Evolutionary conservation across 148 eudicot genomes (phyloP).

Genomic region (Arbutus unedo): DNA sequence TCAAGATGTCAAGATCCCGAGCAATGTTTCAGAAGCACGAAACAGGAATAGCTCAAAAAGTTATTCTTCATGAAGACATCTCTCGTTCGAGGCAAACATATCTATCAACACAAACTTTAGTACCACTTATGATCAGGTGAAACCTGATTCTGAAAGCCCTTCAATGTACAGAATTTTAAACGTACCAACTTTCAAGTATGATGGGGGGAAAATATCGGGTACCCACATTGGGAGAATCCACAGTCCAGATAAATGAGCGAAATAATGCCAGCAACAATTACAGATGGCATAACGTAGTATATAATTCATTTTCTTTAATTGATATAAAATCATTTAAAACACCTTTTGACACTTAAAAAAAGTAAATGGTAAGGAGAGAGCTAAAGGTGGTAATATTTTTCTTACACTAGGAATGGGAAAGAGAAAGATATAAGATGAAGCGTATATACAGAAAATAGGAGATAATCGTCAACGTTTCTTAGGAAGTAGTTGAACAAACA

Average conservation of each 20-base stretch:
- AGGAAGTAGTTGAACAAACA: too few species aligned
- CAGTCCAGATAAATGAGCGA: background rate
- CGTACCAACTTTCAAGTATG: background rate
- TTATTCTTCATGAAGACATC: background rate
- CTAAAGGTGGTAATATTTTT: too few species aligned
- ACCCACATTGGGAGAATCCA: background rate
- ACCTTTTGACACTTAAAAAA: too few species aligned
- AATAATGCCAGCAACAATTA: background rate
- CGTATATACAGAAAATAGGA: too few species aligned
- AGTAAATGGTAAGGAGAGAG: too few species aligned
- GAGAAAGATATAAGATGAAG: too few species aligned
- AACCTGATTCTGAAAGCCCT: background rate
- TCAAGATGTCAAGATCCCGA: background rate
- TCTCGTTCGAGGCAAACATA: background rate
- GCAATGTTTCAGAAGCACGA: background rate
- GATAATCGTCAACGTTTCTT: too few species aligned
- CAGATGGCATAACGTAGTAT: background rate
- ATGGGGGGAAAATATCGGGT: background rate
- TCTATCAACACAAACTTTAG: background rate
- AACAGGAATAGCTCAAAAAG: background rate
- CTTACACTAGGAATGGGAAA: too few species aligned
- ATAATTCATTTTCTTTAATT: too few species aligned
- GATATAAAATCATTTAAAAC: too few species aligned
- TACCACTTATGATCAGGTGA: background rate
- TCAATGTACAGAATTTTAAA: background rate